These are phyloP conservation scores for Cicer cuneatum DNA, from an alignment of 306 rosid genomes.

Conservation along the genomic window DNA sequence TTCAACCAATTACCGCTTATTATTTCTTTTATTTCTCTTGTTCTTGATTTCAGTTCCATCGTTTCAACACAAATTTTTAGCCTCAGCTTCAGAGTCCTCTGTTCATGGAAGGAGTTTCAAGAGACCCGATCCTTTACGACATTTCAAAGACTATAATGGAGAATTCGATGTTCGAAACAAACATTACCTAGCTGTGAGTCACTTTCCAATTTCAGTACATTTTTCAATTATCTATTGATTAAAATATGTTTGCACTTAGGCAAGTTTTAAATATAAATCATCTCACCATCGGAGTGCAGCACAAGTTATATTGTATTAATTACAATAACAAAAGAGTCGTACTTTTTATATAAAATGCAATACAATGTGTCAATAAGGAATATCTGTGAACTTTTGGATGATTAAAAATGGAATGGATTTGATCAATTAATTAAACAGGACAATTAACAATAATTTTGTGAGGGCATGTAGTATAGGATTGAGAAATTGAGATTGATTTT, in stretches of 20 bases:
- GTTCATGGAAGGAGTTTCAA: constrained; percentile 49
- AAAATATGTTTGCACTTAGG: too few species aligned
- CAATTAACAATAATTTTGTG: constrained; percentile 2
- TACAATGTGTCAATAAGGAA: background rate
- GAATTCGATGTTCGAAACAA: constrained; percentile 58
- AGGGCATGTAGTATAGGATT: constrained; percentile 12
- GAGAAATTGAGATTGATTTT: constrained; percentile 45
- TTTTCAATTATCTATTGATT: too few species aligned
- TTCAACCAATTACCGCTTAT: constrained; percentile 34
- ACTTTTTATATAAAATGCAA: background rate
- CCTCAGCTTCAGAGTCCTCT: constrained; percentile 50
- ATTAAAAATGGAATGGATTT: background rate
- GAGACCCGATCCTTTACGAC: constrained; percentile 70
- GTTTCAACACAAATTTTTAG: background rate
- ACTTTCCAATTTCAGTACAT: background rate
- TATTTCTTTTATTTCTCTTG: constrained; percentile 47
- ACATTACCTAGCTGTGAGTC: constrained; percentile 76
- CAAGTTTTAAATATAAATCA: too few species aligned
- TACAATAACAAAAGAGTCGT: background rate
- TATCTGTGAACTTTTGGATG: too few species aligned
- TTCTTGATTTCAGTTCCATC: constrained; percentile 50
- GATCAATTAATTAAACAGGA: background rate
- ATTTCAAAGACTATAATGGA: constrained; percentile 65
- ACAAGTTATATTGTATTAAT: background rate
- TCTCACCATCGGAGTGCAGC: too few species aligned